phyloP scores from a whole-genome alignment of 768 basidiomycete species.

The Amyloporia xantha region DNA sequence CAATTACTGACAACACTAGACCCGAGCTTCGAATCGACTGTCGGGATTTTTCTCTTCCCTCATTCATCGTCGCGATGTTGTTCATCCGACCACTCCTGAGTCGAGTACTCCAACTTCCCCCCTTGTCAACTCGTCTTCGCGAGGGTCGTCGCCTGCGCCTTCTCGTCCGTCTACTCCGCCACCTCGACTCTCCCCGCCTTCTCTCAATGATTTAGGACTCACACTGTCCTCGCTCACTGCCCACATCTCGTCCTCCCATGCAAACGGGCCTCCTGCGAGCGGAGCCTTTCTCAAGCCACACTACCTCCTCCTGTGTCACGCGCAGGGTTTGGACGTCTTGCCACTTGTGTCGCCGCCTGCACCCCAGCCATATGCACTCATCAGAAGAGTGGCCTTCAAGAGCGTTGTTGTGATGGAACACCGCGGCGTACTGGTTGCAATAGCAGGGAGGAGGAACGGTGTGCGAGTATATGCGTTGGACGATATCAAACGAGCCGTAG shows the following conservation, averaged over 20 bases:
- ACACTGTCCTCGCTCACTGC: constrained; percentile 60
- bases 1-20: constrained; percentile 23
- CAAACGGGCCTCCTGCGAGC: constrained; percentile 66
- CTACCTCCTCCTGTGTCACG: constrained; percentile 77
- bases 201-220: constrained; percentile 70
- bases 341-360: constrained; percentile 70
- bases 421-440: constrained; percentile 84
- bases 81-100: constrained; percentile 20
- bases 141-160: constrained; percentile 48
- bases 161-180: constrained; percentile 62
- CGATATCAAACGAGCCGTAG: constrained; percentile 78
- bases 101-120: constrained; percentile 16
- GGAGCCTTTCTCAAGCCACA: constrained; percentile 79
- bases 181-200: constrained; percentile 62
- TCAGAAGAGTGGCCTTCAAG: constrained; percentile 78
- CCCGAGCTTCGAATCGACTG: constrained; percentile 62
- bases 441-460: constrained; percentile 80
- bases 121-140: constrained; percentile 34
- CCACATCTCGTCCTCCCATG: constrained; percentile 69
- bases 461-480: constrained; percentile 86
- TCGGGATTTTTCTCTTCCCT: constrained; percentile 83
- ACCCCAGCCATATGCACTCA: constrained; percentile 72
- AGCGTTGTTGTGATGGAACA: constrained; percentile 91
- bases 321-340: constrained; percentile 83
- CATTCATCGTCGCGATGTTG: constrained; percentile 62